Evolutionary conservation across 1,284 basidiomycete genomes (phyloP).

Genomic region (Grifola frondosa): DNA sequence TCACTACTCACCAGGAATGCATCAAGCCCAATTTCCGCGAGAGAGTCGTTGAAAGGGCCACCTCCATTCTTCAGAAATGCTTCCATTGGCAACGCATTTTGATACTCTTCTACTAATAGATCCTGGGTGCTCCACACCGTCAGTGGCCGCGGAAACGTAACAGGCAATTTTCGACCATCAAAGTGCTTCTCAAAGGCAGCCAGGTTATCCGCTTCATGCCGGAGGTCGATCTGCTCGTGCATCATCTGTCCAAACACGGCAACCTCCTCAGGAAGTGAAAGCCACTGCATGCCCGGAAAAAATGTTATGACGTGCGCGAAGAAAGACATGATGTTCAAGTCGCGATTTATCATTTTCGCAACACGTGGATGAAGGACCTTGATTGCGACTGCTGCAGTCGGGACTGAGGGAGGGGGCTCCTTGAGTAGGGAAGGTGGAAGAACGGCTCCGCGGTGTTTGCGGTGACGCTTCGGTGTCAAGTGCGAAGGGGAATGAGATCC

Average conservation of each 20-base stretch:
- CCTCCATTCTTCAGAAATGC: constrained; percentile 87
- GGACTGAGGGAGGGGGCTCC: constrained; percentile 63
- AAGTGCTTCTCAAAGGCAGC: constrained; percentile 88
- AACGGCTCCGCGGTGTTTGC: constrained; percentile 45
- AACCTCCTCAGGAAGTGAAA: constrained; percentile 96
- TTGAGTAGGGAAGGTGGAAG: constrained; percentile 56
- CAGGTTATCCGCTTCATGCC: constrained; percentile 90
- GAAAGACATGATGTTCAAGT: constrained; percentile 93
- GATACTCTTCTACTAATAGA: constrained; percentile 89
- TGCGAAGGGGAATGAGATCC: constrained; percentile 85
- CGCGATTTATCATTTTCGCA: constrained; percentile 78
- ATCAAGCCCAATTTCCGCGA: constrained; percentile 93
- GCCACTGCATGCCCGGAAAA: constrained; percentile 94
- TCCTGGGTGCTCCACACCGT: constrained; percentile 77
- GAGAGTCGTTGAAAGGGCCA: constrained; percentile 85
- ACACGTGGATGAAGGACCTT: constrained; percentile 94
- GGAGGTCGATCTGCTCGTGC: constrained; percentile 90
- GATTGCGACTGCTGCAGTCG: constrained; percentile 88
- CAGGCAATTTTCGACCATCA: constrained; percentile 70
- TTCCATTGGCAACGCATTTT: constrained; percentile 92
- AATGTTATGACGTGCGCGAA: constrained; percentile 82
- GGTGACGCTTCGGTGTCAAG: constrained; percentile 62
- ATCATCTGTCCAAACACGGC: constrained; percentile 97
- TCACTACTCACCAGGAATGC: constrained; percentile 80
- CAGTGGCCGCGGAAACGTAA: constrained; percentile 90